A percentile compares a stretch with the other conserved stretches of the same genome.
These are phyloP conservation scores for Volutella citrinella DNA, from an alignment of 2,329 filamentous ascomycete species.

Conservation along the genomic window DNA sequence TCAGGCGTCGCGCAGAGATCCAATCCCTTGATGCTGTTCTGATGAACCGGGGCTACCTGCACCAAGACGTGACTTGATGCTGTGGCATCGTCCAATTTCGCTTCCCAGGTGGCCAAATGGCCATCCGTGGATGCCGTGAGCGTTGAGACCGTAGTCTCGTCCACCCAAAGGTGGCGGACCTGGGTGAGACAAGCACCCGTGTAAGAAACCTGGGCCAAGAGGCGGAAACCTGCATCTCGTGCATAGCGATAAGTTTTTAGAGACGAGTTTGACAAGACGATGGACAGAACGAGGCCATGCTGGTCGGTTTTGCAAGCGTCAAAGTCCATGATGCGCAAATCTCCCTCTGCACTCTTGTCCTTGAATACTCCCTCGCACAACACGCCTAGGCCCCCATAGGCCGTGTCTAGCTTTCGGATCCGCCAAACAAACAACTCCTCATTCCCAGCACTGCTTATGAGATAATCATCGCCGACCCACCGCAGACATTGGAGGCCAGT, in stretches of 20 bases:
- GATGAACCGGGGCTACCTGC: conserved; percentile 58
- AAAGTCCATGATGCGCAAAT: conserved; percentile 80
- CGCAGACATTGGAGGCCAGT: conserved; percentile 78
- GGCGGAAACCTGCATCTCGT: conserved; percentile 38
- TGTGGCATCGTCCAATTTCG: conserved; percentile 8
- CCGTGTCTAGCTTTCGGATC: conserved; percentile 51
- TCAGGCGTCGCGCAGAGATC: conserved; percentile 36
- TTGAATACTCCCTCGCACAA: conserved; percentile 54
- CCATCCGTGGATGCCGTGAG: conserved; percentile 82
- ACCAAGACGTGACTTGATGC: conserved; percentile 23
- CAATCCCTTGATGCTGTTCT: conserved; percentile 74
- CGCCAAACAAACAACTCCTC: conserved; percentile 91
- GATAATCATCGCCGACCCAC: conserved; percentile 68
- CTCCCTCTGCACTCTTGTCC: conserved; percentile 50
- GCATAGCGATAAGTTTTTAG: conserved; percentile 60
- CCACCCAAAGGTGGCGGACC: conserved; percentile 40
- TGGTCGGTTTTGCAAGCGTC: conserved; percentile 45
- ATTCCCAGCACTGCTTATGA: conserved; percentile 83
- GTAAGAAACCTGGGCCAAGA: conserved; percentile 56
- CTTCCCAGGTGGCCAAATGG: conserved; percentile 46
- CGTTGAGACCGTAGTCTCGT: conserved; percentile 35
- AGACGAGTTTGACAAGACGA: conserved; percentile 82
- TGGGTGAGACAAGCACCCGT: conserved; percentile 77
- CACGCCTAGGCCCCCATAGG: conserved; percentile 49
- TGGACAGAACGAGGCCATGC: conserved; percentile 55